phyloP scores from a whole-genome alignment of 2,329 filamentous ascomycete species.

The Phoma herbarum region DNA sequence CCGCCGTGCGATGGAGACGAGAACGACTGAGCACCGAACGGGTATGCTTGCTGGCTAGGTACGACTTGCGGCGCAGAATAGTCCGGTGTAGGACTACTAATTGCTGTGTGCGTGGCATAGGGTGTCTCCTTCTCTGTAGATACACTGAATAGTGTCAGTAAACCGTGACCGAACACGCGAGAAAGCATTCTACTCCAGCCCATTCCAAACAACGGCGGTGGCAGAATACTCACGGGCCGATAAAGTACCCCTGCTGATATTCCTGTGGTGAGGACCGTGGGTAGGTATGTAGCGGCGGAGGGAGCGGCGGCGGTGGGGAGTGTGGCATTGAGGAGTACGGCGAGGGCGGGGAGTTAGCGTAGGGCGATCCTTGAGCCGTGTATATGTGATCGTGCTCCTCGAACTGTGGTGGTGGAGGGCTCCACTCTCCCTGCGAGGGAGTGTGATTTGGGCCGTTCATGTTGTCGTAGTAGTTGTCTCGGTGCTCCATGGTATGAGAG shows the following conservation, averaged over 20 bases:
- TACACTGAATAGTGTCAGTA: constrained; percentile 27
- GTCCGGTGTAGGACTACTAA: constrained; percentile 28
- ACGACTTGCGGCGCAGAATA: constrained; percentile 38
- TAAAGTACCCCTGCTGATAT: constrained; percentile 29
- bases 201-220: neutral
- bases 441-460: constrained; percentile 6
- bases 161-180: neutral
- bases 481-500: constrained; percentile 9
- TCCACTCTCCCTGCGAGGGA: constrained; percentile 31
- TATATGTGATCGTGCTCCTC: constrained; percentile 32
- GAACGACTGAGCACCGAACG: constrained; percentile 23
- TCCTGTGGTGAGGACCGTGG: constrained; percentile 23
- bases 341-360: constrained; percentile 17
- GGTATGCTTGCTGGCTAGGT: constrained; percentile 26
- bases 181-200: constrained; percentile 3
- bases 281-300: constrained; percentile 27
- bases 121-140: constrained; percentile 36
- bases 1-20: constrained; percentile 32
- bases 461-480: constrained; percentile 9
- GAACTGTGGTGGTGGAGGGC: constrained; percentile 33
- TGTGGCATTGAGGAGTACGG: constrained; percentile 18
- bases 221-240: constrained; percentile 11
- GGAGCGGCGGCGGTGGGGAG: constrained; percentile 27
- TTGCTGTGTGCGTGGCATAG: constrained; percentile 21
- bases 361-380: constrained; percentile 9